These are phyloP conservation scores for Fusarium pseudograminearum DNA, from an alignment of 2,329 filamentous ascomycete genomes.

Conservation along the genomic window DNA sequence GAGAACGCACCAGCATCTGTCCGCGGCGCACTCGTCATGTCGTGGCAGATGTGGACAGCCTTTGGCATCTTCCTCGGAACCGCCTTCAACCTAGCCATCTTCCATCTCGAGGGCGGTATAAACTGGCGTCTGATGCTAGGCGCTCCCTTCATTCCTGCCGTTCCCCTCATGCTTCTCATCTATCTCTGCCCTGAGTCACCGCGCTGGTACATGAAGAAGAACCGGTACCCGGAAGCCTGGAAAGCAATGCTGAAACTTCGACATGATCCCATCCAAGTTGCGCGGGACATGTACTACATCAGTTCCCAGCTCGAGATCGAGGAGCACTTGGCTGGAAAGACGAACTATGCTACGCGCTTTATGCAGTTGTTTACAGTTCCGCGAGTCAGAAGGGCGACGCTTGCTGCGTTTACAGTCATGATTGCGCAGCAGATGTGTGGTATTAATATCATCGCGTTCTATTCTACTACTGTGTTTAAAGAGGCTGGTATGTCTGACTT, in stretches of 20 bases:
- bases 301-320: not conserved
- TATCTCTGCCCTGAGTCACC: constrained; percentile 75
- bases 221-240: constrained; percentile 27
- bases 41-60: constrained; percentile 67
- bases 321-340: not conserved
- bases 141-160: constrained; percentile 73
- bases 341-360: not conserved
- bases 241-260: not conserved
- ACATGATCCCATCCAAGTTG: constrained; percentile 1
- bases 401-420: constrained; percentile 49
- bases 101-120: constrained; percentile 67
- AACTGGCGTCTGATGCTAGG: constrained; percentile 74
- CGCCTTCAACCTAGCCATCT: constrained; percentile 73
- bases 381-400: constrained; percentile 58
- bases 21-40: constrained; percentile 66
- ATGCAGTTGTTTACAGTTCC: constrained; percentile 49
- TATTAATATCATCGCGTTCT: constrained; percentile 59
- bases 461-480: constrained; percentile 62
- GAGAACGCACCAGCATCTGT: constrained; percentile 66
- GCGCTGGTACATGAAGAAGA: constrained; percentile 75
- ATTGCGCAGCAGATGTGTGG: constrained; percentile 48
- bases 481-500: constrained; percentile 58
- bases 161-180: constrained; percentile 68
- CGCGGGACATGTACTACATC: not conserved
- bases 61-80: constrained; percentile 75